A percentile compares a stretch with the other conserved stretches of the same genome.
Evolutionary conservation across 2,329 filamentous ascomycete genomes (phyloP).

Genomic region (Colletotrichum eremochloae): DNA sequence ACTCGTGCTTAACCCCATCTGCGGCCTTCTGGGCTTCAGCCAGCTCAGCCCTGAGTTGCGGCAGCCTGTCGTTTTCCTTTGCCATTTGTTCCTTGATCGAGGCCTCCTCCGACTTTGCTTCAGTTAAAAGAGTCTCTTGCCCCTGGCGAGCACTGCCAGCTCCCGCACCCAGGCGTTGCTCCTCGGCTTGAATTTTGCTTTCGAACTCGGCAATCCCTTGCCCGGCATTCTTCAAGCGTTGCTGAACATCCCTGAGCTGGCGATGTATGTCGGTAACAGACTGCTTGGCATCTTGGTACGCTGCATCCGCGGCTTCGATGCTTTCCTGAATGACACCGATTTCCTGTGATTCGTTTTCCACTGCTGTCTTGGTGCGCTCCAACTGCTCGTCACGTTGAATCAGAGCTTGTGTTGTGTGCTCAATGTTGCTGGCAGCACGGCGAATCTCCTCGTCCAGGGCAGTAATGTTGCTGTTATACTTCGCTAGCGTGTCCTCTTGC

Average conservation of each 20-base stretch:
- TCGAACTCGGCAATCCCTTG: slow-evolving; percentile 61
- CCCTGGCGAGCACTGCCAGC: slow-evolving; percentile 77
- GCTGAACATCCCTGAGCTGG: slow-evolving; percentile 72
- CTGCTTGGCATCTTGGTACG: slow-evolving; percentile 65
- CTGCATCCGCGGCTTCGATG: slow-evolving; percentile 45
- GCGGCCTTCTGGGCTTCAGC: slow-evolving; percentile 17
- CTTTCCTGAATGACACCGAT: slow-evolving; percentile 13
- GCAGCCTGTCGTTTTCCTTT: slow-evolving; percentile 4
- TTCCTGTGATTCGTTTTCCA: slow-evolving; percentile 22
- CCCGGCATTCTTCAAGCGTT: slow-evolving; percentile 67
- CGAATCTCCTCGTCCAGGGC: slow-evolving; percentile 53
- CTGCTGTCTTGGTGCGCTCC: slow-evolving; percentile 10
- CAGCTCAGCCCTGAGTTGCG: slow-evolving; percentile 16
- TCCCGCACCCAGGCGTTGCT: slow-evolving; percentile 72
- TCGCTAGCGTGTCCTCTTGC: slow-evolving; percentile 70
- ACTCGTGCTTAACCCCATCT: slow-evolving; percentile 4
- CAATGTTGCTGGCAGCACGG: slow-evolving; percentile 59
- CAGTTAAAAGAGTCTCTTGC: slow-evolving; percentile 49
- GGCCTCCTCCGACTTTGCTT: slow-evolving; percentile 44
- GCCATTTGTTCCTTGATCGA: slow-evolving; percentile 39
- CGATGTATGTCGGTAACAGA: slow-evolving; percentile 70
- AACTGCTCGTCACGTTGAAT: slow-evolving; percentile 32
- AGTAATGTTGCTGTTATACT: slow-evolving; percentile 47
- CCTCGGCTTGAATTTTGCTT: slow-evolving; percentile 66
- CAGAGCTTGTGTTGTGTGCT: slow-evolving; percentile 56